Base-by-base conservation (phyloP, 345 rosid species). In the Citrus australasica region DNA sequence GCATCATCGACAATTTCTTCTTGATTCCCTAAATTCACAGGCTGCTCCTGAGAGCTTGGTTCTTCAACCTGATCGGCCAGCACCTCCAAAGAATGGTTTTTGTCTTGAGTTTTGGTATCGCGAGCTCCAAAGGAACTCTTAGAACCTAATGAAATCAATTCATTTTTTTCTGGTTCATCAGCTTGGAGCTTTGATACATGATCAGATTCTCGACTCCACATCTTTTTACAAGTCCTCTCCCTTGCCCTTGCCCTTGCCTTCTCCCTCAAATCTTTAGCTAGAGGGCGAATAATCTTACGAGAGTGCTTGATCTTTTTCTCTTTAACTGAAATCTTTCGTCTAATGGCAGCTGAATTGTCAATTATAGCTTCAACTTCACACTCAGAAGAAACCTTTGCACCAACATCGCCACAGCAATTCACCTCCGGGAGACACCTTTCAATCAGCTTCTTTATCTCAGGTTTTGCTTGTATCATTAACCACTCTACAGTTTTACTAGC, bases 401-500 rank as follows among this genome's bases (percentile, higher is more conserved):
- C 73, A 58, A 46, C 56, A 37, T 74, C 75, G 51, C 38, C 40
- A 40, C 78, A 40, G 73, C 66, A 27, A 24, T 79, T 77, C 62
- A 62, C 68, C 13, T 69, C 48, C 35, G 85, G 62, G 71, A 69
- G 38, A n/a, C 59, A 67, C 67, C 65, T 67, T 0, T 81, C 80
- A 13, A 46, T 46, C 4, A 93, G 85, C 64, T 89, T 89, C 74
- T 76, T 82, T 82, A 92, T 94, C 61, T 90, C 94, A 0, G 87
- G 38, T 68, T 82, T 87, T 1, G 98, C 85, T 70, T 91, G 93
- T 38, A 69, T 56, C 42, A 94, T 92, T 22, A 94, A 70, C 98
- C 98, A 94, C 33, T 92, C 92, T 2, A 94, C 93, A 19, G 97
- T 92, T 72, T 90, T 91, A 77, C 97, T 94, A 6, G 94, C 93